Evolutionary conservation across 345 rosid species (phyloP).

Genomic region (Psidium friedrichsthalianum): DNA sequence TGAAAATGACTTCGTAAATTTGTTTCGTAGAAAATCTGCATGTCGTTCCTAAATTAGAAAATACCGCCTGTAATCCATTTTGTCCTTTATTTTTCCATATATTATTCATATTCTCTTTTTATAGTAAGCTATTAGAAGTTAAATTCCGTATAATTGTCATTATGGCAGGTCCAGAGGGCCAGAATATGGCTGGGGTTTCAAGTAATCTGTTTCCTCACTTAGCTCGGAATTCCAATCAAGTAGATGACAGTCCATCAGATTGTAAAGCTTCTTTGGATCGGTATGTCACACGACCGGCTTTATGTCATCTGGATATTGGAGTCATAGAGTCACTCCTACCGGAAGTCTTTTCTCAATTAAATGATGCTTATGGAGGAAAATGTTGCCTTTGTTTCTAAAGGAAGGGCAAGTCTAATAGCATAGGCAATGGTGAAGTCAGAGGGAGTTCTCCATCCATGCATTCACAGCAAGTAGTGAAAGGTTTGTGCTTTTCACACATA

Average conservation of each 20-base stretch:
- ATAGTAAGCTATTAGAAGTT: neutral
- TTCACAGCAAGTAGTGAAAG: slow-evolving; percentile 9
- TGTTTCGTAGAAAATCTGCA: neutral
- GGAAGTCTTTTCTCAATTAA: slow-evolving; percentile 66
- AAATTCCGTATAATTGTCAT: neutral
- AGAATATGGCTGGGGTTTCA: slow-evolving; percentile 14
- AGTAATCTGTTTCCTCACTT: slow-evolving; percentile 11
- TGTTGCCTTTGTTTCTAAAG: slow-evolving; percentile 40
- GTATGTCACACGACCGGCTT: slow-evolving; percentile 41
- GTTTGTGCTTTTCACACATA: slow-evolving; percentile 7
- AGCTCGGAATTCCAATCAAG: slow-evolving; percentile 20
- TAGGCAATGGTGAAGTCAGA: neutral
- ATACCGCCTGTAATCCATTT: neutral
- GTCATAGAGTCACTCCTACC: slow-evolving; percentile 78
- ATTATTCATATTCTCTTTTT: neutral
- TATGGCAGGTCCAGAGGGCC: slow-evolving; percentile 30
- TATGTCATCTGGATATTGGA: slow-evolving; percentile 69
- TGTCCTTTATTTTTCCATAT: neutral
- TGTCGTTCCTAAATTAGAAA: neutral
- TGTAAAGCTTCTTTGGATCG: slow-evolving; percentile 14
- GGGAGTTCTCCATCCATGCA: neutral
- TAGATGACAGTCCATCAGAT: slow-evolving; percentile 13
- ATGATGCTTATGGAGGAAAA: slow-evolving; percentile 73
- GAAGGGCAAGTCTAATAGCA: slow-evolving; percentile 25
- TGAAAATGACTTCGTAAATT: neutral